Evolutionary conservation across 768 basidiomycete species (phyloP).

Genomic region (Calocera cornea): DNA sequence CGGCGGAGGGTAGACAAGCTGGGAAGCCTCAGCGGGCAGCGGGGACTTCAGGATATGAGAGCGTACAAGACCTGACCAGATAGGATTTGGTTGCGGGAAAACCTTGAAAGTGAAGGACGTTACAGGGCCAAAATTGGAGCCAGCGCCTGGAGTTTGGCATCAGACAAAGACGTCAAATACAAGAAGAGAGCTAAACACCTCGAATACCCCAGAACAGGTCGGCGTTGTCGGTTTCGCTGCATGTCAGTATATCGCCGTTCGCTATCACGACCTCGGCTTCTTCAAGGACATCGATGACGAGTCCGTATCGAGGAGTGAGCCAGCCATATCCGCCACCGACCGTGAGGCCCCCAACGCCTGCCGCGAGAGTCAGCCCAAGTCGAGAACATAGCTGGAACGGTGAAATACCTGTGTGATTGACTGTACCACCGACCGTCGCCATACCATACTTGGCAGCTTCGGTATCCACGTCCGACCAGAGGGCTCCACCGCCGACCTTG

Average conservation of each 20-base stretch:
- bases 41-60: neutral
- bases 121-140: constrained; percentile 10
- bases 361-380: neutral
- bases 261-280: constrained; percentile 9
- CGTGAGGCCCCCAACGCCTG: neutral
- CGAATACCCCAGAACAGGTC: constrained; percentile 12
- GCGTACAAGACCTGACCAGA: constrained; percentile 5
- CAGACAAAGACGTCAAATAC: neutral
- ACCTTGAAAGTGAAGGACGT: constrained; percentile 10
- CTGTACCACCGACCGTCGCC: constrained; percentile 14
- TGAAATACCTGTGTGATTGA: constrained; percentile 15
- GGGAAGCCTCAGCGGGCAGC: neutral
- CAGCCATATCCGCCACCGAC: constrained; percentile 6
- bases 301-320: neutral
- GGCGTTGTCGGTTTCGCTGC: constrained; percentile 5
- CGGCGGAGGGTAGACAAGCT: neutral
- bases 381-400: too few relatives aligned
- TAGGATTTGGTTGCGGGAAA: constrained; percentile 7
- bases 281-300: neutral
- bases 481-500: constrained; percentile 10
- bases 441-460: constrained; percentile 17
- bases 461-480: constrained; percentile 10
- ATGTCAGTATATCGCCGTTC: constrained; percentile 9
- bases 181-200: neutral
- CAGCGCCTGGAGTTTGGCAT: neutral